A percentile compares a stretch with the other conserved stretches of the same genome.
phyloP scores from a whole-genome alignment of 306 rosid genomes.

The Prunus mira region DNA sequence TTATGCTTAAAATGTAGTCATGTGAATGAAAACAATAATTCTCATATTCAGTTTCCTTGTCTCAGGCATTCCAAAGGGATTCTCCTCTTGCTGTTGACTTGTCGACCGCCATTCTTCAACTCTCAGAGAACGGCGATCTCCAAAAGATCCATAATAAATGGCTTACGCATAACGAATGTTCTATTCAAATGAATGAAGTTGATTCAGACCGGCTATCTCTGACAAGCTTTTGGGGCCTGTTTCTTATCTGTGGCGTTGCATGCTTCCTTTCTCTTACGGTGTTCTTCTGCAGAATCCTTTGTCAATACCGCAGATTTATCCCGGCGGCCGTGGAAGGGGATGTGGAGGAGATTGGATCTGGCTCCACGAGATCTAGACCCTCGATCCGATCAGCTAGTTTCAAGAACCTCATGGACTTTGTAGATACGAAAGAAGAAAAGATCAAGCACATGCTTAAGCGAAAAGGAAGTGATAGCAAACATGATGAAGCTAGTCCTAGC shows the following conservation, averaged over 20 bases:
- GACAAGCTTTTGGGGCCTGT: constrained; percentile 84
- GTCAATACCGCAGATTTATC: constrained; percentile 50
- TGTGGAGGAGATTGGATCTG: constrained; percentile 35
- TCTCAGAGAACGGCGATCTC: constrained; percentile 76
- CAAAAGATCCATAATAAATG: constrained; percentile 80
- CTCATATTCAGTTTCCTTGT: constrained; percentile 17
- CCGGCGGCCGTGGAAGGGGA: constrained; percentile 34
- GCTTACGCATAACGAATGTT: constrained; percentile 44
- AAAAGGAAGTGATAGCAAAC: constrained; percentile 38
- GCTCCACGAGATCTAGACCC: constrained; percentile 14
- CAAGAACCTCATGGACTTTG: constrained; percentile 47
- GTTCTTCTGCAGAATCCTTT: constrained; percentile 45
- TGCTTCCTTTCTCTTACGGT: constrained; percentile 48
- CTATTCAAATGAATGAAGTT: constrained; percentile 23
- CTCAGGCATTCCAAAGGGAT: constrained; percentile 86
- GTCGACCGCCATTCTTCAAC: constrained; percentile 90
- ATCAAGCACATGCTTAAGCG: constrained; percentile 53
- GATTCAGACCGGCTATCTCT: constrained; percentile 51
- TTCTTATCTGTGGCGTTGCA: constrained; percentile 57
- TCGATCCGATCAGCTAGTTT: constrained; percentile 39
- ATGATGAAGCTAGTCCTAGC: constrained; percentile 31
- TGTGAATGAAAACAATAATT: background rate
- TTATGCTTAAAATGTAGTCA: background rate
- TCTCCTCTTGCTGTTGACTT: constrained; percentile 85
- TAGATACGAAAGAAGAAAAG: constrained; percentile 62